These are phyloP conservation scores for Phaeosphaeriaceae sp. DNA, from an alignment of 2,329 filamentous ascomycete genomes.

Conservation along the genomic window DNA sequence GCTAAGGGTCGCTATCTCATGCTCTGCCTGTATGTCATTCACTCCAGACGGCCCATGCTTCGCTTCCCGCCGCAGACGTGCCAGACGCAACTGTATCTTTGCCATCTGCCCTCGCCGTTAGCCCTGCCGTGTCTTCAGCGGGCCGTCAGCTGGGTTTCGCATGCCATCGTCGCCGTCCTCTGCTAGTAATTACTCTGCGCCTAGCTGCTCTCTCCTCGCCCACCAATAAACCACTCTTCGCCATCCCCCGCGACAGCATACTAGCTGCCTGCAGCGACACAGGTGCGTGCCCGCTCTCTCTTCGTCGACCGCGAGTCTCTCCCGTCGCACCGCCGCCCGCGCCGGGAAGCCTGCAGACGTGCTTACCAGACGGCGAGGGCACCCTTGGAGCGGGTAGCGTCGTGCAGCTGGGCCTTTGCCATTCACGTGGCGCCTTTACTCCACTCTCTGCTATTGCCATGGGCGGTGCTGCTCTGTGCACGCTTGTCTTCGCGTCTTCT, in stretches of 20 bases:
- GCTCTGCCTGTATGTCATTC: conserved; percentile 8
- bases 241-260: too few relatives aligned
- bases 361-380: conserved; percentile 2
- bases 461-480: conserved; percentile 15
- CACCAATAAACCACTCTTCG: neutral
- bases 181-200: too few relatives aligned
- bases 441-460: conserved; percentile 18
- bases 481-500: conserved; percentile 11
- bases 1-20: conserved; percentile 36
- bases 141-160: conserved; percentile 25
- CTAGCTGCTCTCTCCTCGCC: neutral
- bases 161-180: neutral
- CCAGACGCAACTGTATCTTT: neutral
- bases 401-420: conserved; percentile 5
- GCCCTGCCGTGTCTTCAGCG: conserved; percentile 20
- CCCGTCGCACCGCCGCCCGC: neutral
- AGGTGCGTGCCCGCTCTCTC: too few relatives aligned
- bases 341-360: neutral
- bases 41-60: neutral
- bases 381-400: conserved; percentile 11
- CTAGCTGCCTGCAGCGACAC: too few relatives aligned
- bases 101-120: conserved; percentile 2
- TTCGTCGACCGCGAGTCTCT: neutral
- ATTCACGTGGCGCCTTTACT: conserved; percentile 24
- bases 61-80: conserved; percentile 7